Base-by-base conservation (phyloP, 2,329 filamentous ascomycete species). In the Rutstroemia sp. region DNA sequence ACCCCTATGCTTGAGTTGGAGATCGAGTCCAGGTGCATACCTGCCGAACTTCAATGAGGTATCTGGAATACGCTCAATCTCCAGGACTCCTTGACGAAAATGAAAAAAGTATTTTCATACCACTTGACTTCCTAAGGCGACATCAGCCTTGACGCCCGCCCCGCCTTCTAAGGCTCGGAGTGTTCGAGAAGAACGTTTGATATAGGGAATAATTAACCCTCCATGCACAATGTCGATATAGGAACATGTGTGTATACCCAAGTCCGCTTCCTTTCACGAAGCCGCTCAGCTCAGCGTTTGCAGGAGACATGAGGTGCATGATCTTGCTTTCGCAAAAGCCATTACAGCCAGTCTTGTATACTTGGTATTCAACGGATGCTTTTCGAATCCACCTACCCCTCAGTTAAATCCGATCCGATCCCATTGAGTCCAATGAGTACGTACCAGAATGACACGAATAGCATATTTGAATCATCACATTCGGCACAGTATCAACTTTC, bases 201-300 rank as follows among this genome's bases (percentile, higher is more conserved):
- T n/a, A 6, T 7, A 9, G 19, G 42, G 23, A 38, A 49, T 9
- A 23, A 25, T 40, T 42, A 49, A 23, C 42, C 48, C 36, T 34
- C n/a, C 1, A 54, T 48, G 17, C 21, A 19, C 19, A 48, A 12
- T 16, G 12, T 40, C 19, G 19, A 19, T 30, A 4, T 34, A 27
- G 42, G 8, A 49, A 30, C 25, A 54, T 49, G 52, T 54, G 48
- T 54, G 52, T 42, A 54, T 49, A 54, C 52, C 52, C 44, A 54
- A 54, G 52, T 54, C 30, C 52, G 48, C 44, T 48, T 44, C 30
- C 36, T 14, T 19, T 34, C 4, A 16, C 49, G 45, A 54, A 54
- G 34, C 34, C 34, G 48, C 45, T 30, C 34, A 23, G 34, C 34
- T 44, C 48, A 17, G 16, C 38, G 23, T 44, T 49, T 30, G 12